These are phyloP conservation scores for Carex sylvatica DNA, from an alignment of 202 grass and related monocot genomes.

Conservation along the genomic window DNA sequence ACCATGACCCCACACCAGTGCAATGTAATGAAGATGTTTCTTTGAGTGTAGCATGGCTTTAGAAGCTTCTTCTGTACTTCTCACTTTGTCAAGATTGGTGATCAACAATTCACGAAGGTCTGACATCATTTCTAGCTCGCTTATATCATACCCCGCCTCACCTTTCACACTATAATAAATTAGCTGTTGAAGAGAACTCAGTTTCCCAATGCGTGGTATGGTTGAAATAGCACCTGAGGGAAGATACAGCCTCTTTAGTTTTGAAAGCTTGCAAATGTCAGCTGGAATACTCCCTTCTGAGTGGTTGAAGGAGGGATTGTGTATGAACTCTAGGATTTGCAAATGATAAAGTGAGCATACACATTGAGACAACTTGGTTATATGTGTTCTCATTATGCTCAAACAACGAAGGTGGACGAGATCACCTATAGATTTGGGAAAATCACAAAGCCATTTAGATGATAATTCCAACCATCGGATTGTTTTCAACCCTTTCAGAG, in stretches of 20 bases:
- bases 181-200: conserved; percentile 28
- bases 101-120: conserved; percentile 3
- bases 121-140: conserved; percentile 15
- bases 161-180: background rate
- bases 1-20: background rate
- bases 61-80: conserved; percentile 13
- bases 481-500: background rate
- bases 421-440: conserved; percentile 22
- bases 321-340: background rate
- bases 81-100: conserved; percentile 22
- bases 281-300: background rate
- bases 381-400: background rate
- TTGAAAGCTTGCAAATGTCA: background rate
- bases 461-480: conserved; percentile 14
- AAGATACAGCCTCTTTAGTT: background rate
- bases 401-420: conserved; percentile 28
- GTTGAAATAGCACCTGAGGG: conserved; percentile 1
- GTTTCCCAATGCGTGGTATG: conserved; percentile 16
- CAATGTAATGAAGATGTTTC: background rate
- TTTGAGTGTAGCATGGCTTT: conserved; percentile 6
- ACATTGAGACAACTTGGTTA: background rate
- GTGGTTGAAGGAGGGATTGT: background rate
- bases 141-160: background rate
- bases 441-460: background rate
- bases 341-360: conserved; percentile 23